Conservation (phyloP, 2,329 filamentous ascomycete genomes). For the Arthrobotrys musiformis region DNA sequence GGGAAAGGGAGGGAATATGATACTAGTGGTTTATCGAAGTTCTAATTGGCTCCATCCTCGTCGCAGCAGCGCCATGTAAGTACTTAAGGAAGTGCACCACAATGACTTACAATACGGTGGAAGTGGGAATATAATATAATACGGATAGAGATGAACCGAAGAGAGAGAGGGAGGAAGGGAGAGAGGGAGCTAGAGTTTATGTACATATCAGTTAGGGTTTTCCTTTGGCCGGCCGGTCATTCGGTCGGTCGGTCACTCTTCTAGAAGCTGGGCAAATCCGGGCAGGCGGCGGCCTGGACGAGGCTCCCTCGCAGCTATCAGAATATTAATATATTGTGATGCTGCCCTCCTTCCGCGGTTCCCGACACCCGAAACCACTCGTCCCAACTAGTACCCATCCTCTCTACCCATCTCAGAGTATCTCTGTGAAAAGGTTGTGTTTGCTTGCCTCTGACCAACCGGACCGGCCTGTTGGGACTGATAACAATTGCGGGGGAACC, state of each 20-base stretch:
- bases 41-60: neutral
- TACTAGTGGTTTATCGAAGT: neutral
- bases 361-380: conserved; percentile 22
- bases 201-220: no score
- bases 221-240: no score
- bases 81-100: neutral
- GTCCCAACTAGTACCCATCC: conserved; percentile 1
- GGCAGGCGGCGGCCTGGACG: neutral
- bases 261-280: neutral
- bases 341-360: conserved; percentile 14
- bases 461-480: neutral
- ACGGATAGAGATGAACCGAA: neutral
- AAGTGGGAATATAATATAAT: neutral
- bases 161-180: neutral
- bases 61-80: neutral
- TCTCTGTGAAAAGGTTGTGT: no score
- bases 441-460: neutral
- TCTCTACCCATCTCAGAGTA: no score
- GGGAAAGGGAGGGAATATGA: neutral
- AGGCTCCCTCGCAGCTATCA: neutral
- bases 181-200: neutral
- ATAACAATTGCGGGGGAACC: neutral
- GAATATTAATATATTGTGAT: neutral
- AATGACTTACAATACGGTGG: no score
- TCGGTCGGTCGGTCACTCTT: neutral